Evolutionary conservation across 2,329 filamentous ascomycete species (phyloP).

Genomic region (Pseudocercospora pini-densiflorae): DNA sequence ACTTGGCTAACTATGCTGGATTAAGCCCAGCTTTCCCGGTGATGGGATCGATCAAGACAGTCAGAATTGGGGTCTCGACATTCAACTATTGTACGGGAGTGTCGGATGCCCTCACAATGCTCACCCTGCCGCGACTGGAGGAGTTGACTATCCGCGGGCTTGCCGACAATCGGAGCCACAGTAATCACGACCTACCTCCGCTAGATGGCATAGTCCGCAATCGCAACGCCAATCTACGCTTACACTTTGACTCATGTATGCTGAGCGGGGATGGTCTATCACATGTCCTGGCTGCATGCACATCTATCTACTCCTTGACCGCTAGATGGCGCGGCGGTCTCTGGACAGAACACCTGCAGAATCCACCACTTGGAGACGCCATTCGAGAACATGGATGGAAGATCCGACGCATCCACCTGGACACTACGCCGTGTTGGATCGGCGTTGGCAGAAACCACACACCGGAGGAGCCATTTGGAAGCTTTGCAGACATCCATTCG

Average conservation of each 20-base stretch:
- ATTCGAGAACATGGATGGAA: slow-evolving; percentile 1
- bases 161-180: neutral
- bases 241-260: slow-evolving; percentile 2
- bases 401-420: neutral
- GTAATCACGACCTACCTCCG: neutral
- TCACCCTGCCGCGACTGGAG: neutral
- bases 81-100: neutral
- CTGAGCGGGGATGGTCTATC: neutral
- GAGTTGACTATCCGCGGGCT: slow-evolving; percentile 2
- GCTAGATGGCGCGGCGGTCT: neutral
- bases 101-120: neutral
- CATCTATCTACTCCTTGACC: neutral
- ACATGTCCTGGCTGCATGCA: neutral
- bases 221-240: neutral
- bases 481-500: neutral
- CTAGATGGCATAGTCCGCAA: neutral
- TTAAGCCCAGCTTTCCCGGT: neutral
- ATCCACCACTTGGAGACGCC: neutral
- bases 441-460: neutral
- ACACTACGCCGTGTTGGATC: slow-evolving; percentile 1
- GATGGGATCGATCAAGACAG: neutral
- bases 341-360: neutral
- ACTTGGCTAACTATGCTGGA: neutral
- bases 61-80: slow-evolving; percentile 1
- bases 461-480: neutral